Conservation (phyloP, 208 protist genomes). For the Trypanosoma melophagium region DNA sequence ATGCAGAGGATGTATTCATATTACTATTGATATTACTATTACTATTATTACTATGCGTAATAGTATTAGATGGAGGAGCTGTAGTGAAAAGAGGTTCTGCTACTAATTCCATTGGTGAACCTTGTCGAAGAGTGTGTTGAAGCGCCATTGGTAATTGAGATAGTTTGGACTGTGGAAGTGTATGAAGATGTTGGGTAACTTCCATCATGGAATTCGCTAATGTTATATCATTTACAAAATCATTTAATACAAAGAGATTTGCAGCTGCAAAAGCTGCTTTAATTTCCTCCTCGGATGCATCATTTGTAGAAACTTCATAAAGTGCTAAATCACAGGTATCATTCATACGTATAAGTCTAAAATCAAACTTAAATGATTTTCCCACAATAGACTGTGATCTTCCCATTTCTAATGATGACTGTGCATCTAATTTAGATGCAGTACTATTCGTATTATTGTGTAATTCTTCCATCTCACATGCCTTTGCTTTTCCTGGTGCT, state of each 20-base stretch:
- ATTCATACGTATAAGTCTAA: conserved; percentile 40
- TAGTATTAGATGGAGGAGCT: background rate
- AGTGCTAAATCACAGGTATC: conserved; percentile 44
- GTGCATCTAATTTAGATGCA: no score
- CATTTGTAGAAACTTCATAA: conserved; percentile 59
- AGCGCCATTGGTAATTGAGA: conserved; percentile 41
- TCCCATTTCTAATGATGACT: no score
- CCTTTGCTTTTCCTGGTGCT: background rate
- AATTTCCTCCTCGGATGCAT: conserved; percentile 65
- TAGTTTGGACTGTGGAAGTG: conserved; percentile 21
- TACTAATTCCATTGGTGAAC: conserved; percentile 56
- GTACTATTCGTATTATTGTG: background rate
- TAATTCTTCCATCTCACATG: background rate
- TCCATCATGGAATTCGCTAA: conserved; percentile 36
- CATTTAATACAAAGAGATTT: conserved; percentile 63
- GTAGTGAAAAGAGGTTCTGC: conserved; percentile 36
- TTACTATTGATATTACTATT: background rate
- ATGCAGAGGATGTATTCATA: no score
- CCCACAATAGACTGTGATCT: no score
- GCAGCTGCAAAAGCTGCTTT: conserved; percentile 55
- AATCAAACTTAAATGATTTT: conserved; percentile 36
- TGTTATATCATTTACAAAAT: conserved; percentile 57
- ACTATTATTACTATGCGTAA: background rate
- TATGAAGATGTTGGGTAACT: conserved; percentile 22
- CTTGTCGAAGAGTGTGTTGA: conserved; percentile 46